A percentile compares a stretch with the other conserved stretches of the same genome.
Conservation (phyloP, 2,329 filamentous ascomycete species). For the Byssochlamys sp. region DNA sequence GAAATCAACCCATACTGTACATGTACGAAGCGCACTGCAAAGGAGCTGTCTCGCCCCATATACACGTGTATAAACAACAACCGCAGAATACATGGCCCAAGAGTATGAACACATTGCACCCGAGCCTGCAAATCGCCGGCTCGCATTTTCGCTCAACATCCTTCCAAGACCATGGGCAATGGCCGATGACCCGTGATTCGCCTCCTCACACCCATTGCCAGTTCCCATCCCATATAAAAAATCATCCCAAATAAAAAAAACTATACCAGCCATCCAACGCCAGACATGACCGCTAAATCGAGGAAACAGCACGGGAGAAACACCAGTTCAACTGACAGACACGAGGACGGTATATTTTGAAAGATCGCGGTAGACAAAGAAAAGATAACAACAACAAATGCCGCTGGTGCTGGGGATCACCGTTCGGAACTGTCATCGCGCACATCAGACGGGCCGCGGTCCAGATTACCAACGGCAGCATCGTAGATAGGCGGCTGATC, state of each 20-base stretch:
- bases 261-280: slow-evolving; percentile 15
- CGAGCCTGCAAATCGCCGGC: neutral
- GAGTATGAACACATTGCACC: neutral
- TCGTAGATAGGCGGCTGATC: slow-evolving; percentile 67
- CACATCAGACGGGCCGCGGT: slow-evolving; percentile 3
- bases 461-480: slow-evolving; percentile 52
- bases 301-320: slow-evolving; percentile 3
- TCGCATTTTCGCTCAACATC: neutral
- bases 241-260: slow-evolving; percentile 9
- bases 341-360: slow-evolving; percentile 1
- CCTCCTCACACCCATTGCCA: slow-evolving; percentile 8
- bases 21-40: neutral
- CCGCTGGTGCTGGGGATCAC: neutral
- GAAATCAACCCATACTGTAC: neutral
- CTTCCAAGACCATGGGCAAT: neutral
- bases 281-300: slow-evolving; percentile 22
- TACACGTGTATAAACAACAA: neutral
- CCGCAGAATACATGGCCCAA: neutral
- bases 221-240: slow-evolving; percentile 8
- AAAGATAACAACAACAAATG: neutral
- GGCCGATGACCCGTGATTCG: neutral
- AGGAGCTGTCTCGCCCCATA: neutral
- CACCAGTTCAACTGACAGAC: neutral
- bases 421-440: slow-evolving; percentile 1
- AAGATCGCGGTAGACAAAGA: neutral